Evolutionary conservation across 768 basidiomycete species (phyloP).

Genomic region (Strobilomyces confusus): DNA sequence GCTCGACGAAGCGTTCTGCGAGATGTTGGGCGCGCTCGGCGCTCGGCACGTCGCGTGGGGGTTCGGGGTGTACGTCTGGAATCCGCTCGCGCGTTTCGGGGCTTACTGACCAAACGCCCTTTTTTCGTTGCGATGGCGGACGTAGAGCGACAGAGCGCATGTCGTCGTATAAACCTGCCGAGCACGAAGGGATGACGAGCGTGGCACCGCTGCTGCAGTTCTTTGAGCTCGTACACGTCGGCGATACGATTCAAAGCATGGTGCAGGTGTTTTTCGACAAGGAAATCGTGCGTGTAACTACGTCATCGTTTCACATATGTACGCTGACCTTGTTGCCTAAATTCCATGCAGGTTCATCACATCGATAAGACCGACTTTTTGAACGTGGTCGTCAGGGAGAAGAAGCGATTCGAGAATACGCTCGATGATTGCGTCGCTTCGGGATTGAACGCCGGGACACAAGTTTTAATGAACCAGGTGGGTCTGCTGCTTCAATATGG

Average conservation of each 20-base stretch:
- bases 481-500: constrained; percentile 1
- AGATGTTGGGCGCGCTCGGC: constrained; percentile 73
- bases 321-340: not conserved
- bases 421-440: constrained; percentile 92
- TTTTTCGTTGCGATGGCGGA: not conserved
- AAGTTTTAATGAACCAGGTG: constrained; percentile 93
- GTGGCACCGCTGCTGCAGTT: constrained; percentile 95
- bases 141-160: constrained; percentile 84
- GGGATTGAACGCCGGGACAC: constrained; percentile 92
- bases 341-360: constrained; percentile 57
- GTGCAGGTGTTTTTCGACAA: constrained; percentile 98
- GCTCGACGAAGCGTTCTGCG: constrained; percentile 89
- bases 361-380: constrained; percentile 94
- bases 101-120: not conserved
- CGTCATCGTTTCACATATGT: not conserved
- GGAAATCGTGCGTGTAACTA: constrained; percentile 59
- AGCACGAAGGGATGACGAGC: constrained; percentile 73
- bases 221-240: constrained; percentile 95
- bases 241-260: constrained; percentile 97
- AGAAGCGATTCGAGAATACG: constrained; percentile 91
- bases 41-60: constrained; percentile 79
- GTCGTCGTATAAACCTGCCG: constrained; percentile 84
- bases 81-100: not conserved
- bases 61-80: constrained; percentile 60
- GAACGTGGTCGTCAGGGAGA: constrained; percentile 90